Conservation (phyloP, 352 stramenopile species). For the Globisporangium megalacanthum region DNA sequence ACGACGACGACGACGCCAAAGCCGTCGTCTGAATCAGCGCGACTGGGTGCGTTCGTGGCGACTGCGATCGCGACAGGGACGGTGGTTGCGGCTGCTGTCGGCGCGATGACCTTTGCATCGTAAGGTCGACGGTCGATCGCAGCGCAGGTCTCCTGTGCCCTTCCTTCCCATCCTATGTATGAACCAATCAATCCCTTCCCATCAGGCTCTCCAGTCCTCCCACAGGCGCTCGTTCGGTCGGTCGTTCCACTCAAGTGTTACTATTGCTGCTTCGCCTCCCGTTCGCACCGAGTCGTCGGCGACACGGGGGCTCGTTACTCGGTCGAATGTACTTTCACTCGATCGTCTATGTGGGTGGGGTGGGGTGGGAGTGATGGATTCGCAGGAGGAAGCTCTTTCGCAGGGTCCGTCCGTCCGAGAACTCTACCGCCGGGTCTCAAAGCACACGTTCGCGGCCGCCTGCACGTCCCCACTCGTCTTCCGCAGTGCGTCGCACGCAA, state of each 20-base stretch:
- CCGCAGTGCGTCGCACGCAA: slow-evolving; percentile 42
- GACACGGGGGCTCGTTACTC: neutral
- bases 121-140: neutral
- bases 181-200: neutral
- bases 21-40: neutral
- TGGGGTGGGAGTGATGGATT: neutral
- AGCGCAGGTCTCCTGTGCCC: neutral
- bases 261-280: neutral
- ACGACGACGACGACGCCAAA: neutral
- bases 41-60: slow-evolving; percentile 9
- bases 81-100: slow-evolving; percentile 7
- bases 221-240: too few relatives aligned
- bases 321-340: neutral
- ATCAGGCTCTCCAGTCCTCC: too few relatives aligned
- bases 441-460: slow-evolving; percentile 61
- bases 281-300: neutral
- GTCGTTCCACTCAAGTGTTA: neutral
- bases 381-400: too few relatives aligned
- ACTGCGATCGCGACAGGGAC: slow-evolving; percentile 10
- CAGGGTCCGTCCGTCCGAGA: neutral
- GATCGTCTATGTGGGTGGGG: neutral
- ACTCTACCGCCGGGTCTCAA: slow-evolving; percentile 28
- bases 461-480: slow-evolving; percentile 56
- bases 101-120: slow-evolving; percentile 29
- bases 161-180: neutral